Evolutionary conservation across 176 grass and related monocot species (phyloP).

Genomic region (Hyparrhenia diplandra): DNA sequence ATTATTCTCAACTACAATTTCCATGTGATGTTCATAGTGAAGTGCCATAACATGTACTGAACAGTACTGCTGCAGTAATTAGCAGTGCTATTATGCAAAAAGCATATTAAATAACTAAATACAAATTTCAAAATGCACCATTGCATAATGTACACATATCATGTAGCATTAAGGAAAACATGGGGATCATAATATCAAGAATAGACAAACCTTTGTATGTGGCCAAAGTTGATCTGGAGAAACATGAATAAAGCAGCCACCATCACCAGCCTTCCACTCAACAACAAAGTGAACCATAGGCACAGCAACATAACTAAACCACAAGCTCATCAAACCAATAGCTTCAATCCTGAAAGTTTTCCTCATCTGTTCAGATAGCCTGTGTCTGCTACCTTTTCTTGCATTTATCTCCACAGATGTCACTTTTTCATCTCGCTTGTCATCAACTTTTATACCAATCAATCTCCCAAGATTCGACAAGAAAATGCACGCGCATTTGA

Average conservation of each 20-base stretch:
- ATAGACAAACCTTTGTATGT: conserved; percentile 77
- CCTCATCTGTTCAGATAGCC: conserved; percentile 64
- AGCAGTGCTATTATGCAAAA: neutral
- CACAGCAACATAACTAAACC: conserved; percentile 79
- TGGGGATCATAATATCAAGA: neutral
- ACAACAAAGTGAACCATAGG: conserved; percentile 91
- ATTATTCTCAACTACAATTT: neutral
- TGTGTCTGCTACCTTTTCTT: conserved; percentile 46
- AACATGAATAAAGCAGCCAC: conserved; percentile 77
- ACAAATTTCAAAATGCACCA: conserved; percentile 19
- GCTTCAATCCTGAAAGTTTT: conserved; percentile 90
- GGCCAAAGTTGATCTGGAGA: conserved; percentile 97
- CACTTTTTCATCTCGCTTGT: conserved; percentile 43
- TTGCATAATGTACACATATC: conserved; percentile 31
- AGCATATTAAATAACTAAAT: conserved; percentile 10
- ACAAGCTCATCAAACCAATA: conserved; percentile 84
- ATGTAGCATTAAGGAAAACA: conserved; percentile 12
- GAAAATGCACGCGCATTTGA: conserved; percentile 76
- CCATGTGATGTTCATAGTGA: neutral
- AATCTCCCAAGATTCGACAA: conserved; percentile 62
- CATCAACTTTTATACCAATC: conserved; percentile 63
- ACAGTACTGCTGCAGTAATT: neutral
- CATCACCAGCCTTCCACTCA: conserved; percentile 74
- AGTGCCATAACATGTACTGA: neutral
- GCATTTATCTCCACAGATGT: conserved; percentile 30